phyloP scores from a whole-genome alignment of 805 yeast species.

The Metschnikowia anglica region DNA sequence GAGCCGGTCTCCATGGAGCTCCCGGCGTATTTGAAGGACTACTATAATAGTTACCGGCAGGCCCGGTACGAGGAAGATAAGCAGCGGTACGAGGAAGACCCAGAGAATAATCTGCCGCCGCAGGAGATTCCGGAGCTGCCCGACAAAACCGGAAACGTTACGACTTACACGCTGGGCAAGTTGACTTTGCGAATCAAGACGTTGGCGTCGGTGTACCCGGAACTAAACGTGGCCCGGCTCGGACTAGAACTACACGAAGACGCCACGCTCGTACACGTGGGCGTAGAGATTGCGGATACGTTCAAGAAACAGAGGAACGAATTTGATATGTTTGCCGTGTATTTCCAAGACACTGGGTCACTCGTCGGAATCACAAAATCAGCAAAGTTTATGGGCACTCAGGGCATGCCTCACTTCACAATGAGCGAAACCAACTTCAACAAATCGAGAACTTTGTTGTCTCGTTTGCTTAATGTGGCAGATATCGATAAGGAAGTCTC shows the following conservation, averaged over 20 bases:
- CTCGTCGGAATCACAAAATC: slow-evolving; percentile 57
- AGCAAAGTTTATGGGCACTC: slow-evolving; percentile 62
- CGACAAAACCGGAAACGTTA: slow-evolving; percentile 30
- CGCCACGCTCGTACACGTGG: slow-evolving; percentile 35
- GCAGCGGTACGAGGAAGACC: slow-evolving; percentile 29
- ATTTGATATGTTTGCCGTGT: slow-evolving; percentile 57
- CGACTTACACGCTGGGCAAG: slow-evolving; percentile 26
- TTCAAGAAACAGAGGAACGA: slow-evolving; percentile 50
- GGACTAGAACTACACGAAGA: slow-evolving; percentile 24
- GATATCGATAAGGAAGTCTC: slow-evolving; percentile 38
- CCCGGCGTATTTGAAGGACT: slow-evolving; percentile 33
- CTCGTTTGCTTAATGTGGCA: slow-evolving; percentile 46
- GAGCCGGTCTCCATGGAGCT: slow-evolving; percentile 23
- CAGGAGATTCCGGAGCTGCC: slow-evolving; percentile 12
- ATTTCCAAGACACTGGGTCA: slow-evolving; percentile 66
- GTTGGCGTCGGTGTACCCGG: slow-evolving; percentile 26
- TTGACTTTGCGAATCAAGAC: slow-evolving; percentile 25
- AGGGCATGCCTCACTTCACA: slow-evolving; percentile 59
- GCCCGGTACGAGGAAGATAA: slow-evolving; percentile 28
- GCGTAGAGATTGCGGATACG: slow-evolving; percentile 37
- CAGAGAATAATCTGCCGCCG: slow-evolving; percentile 24
- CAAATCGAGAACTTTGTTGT: slow-evolving; percentile 44
- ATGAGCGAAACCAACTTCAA: slow-evolving; percentile 44
- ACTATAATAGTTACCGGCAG: slow-evolving; percentile 26
- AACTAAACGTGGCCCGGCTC: slow-evolving; percentile 19